Evolutionary conservation across 2,329 filamentous ascomycete species (phyloP), one percentile per base, ranked within the genome.

Genomic region (Leptographium radiaticola): DNA sequence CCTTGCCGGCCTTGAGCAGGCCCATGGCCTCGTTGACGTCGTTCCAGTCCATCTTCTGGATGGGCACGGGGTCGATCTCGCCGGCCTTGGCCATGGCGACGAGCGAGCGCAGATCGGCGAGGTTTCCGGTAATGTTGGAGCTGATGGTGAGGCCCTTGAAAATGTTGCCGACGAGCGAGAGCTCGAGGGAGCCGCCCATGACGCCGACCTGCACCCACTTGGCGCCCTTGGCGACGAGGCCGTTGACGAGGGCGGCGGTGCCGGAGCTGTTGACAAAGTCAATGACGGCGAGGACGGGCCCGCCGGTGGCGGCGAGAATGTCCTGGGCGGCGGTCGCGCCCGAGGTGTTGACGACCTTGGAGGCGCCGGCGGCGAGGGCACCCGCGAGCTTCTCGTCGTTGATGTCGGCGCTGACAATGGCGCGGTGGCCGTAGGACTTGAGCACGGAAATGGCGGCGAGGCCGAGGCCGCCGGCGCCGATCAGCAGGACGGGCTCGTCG

Each of bases 271-370:
- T 56, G 39, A 56, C 55, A 50, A 56, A 56, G 39, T 56, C 55
- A n/a, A 56, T 38, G 30, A 52, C 54, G n/a, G 55, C 54, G 11
- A 56, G 12, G 5, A 54, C 10, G 4, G 43, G 55, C 5, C 52
- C 57, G 12, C 61, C 59, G 12, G 55, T 54, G 5, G 53, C 53
- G 46, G 53, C 59, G n/a, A 54, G 44, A 12, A 63, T 59, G 20
- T 55, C 57, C 10, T 54, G 54, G 42, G 53, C 55, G 3, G 59
- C 58, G 12, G 59, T 59, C 11, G 47, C 6, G 3, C 42, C 43
- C 2, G 48, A 30, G 1, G 48, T 51, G 51, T 56, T 56, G 38
- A 56, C 51, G 2, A 60, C 61, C 36, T 61, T 60, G 9, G 62
- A 44, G 12, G 58, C 62, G 12, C 58, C 54, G 39, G 61, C 60